These are phyloP conservation scores for Polyrhizophydium stewartii DNA, from an alignment of 371 early-diverging fungal species.

Conservation along the genomic window DNA sequence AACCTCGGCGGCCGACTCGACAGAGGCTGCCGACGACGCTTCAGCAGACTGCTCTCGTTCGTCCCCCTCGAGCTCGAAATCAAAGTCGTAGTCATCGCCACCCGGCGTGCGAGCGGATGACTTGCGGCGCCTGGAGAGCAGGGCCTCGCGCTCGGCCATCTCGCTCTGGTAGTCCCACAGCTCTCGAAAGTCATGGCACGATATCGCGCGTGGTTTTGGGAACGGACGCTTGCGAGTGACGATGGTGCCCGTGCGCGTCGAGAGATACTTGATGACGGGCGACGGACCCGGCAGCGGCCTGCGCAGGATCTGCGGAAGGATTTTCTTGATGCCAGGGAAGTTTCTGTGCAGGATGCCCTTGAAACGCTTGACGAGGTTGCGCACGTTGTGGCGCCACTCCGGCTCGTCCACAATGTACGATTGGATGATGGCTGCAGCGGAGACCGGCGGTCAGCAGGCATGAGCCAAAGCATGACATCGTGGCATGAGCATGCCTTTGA, in stretches of 20 bases:
- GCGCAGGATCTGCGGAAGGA: constrained; percentile 17
- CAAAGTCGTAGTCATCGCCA: too few relatives aligned
- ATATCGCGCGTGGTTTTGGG: constrained; percentile 10
- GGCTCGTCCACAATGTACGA: constrained; percentile 25
- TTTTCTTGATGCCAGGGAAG: constrained; percentile 9
- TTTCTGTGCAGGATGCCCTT: constrained; percentile 2
- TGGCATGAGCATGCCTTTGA: too few relatives aligned
- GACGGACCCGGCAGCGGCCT: constrained; percentile 12
- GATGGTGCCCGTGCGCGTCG: constrained; percentile 10
- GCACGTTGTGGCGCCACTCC: constrained; percentile 21
- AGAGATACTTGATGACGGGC: constrained; percentile 9
- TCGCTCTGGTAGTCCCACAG: constrained; percentile 1
- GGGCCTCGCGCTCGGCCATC: background rate
- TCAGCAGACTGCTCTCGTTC: too few relatives aligned
- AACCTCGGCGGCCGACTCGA: too few relatives aligned
- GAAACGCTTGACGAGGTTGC: constrained; percentile 18
- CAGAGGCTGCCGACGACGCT: too few relatives aligned
- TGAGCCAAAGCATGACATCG: too few relatives aligned
- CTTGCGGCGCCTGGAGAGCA: too few relatives aligned
- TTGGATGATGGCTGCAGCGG: constrained; percentile 9
- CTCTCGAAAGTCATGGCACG: background rate
- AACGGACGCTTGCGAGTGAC: constrained; percentile 4
- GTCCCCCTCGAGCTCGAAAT: too few relatives aligned
- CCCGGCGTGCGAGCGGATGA: too few relatives aligned
- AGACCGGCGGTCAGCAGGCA: background rate